phyloP scores from a whole-genome alignment of 257 asterid genomes.

The Euphrasia confusa region DNA sequence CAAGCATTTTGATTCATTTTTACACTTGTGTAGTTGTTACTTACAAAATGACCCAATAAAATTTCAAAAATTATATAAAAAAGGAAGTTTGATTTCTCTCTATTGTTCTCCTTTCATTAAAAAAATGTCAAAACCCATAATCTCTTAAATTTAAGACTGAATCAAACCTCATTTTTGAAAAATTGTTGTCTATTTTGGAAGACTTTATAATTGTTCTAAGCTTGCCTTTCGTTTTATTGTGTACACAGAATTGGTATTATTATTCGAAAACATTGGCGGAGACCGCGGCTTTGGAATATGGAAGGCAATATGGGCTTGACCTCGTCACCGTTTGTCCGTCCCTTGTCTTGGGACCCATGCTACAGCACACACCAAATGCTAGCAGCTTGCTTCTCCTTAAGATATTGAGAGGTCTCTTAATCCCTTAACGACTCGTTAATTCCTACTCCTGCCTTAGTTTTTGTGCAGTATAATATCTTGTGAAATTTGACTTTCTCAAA shows the following conservation, averaged over 20 bases:
- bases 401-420: conserved; percentile 50
- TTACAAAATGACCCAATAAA: not conserved
- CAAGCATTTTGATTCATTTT: not conserved
- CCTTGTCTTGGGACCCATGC: conserved; percentile 65
- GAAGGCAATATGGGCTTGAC: conserved; percentile 47
- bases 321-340: conserved; percentile 57
- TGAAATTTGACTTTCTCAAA: too few species aligned
- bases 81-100: too few species aligned
- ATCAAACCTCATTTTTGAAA: not conserved
- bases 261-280: conserved; percentile 74
- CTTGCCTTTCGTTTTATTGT: conserved; percentile 2
- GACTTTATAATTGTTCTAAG: not conserved
- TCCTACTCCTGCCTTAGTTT: not conserved
- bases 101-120: not conserved
- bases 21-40: not conserved
- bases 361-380: conserved; percentile 50
- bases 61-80: not conserved
- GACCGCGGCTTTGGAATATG: conserved; percentile 57
- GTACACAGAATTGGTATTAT: conserved; percentile 72
- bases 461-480: too few species aligned
- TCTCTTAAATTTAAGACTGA: not conserved
- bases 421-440: not conserved
- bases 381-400: conserved; percentile 57
- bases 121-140: not conserved
- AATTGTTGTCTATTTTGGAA: not conserved